Evolutionary conservation across 2,329 filamentous ascomycete species (phyloP).

Genomic region (Decorospora gaudefroyi): DNA sequence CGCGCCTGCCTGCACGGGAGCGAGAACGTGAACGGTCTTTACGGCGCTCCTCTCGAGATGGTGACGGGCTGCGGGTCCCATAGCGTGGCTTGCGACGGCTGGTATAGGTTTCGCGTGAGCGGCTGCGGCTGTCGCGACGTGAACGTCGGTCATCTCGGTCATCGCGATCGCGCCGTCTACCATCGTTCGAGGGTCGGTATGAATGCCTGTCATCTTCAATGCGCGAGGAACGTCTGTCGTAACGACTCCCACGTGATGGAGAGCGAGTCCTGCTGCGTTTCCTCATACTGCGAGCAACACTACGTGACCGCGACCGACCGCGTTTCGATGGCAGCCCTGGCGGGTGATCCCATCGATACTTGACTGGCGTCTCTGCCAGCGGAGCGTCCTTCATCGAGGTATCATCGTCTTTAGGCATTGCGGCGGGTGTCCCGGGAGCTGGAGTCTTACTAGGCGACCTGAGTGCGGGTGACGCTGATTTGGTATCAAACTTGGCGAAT

Average conservation of each 20-base stretch:
- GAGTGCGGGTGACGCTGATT: constrained; percentile 29
- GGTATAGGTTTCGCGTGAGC: constrained; percentile 37
- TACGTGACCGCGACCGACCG: constrained; percentile 39
- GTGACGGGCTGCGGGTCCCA: constrained; percentile 35
- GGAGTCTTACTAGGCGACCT: constrained; percentile 32
- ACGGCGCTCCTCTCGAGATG: constrained; percentile 27
- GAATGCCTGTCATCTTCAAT: constrained; percentile 34
- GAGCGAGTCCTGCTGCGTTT: constrained; percentile 40
- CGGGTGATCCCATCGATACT: constrained; percentile 35
- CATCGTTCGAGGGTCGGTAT: constrained; percentile 33
- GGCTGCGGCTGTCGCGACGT: constrained; percentile 38
- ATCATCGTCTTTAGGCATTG: constrained; percentile 28
- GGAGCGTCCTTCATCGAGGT: constrained; percentile 36
- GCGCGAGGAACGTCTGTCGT: constrained; percentile 33
- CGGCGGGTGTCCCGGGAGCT: constrained; percentile 21
- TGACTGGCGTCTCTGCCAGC: constrained; percentile 19
- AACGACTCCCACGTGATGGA: constrained; percentile 40
- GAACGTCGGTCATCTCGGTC: constrained; percentile 26
- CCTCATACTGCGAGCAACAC: constrained; percentile 32
- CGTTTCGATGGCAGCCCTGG: constrained; percentile 32
- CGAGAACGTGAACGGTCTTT: constrained; percentile 34
- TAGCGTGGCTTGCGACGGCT: constrained; percentile 38
- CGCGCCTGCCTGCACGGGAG: constrained; percentile 24
- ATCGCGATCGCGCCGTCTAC: constrained; percentile 27
- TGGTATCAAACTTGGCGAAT: constrained; percentile 39